Base-by-base conservation (phyloP, 495 filamentous ascomycete species). In the Penicillium diatomitis region DNA sequence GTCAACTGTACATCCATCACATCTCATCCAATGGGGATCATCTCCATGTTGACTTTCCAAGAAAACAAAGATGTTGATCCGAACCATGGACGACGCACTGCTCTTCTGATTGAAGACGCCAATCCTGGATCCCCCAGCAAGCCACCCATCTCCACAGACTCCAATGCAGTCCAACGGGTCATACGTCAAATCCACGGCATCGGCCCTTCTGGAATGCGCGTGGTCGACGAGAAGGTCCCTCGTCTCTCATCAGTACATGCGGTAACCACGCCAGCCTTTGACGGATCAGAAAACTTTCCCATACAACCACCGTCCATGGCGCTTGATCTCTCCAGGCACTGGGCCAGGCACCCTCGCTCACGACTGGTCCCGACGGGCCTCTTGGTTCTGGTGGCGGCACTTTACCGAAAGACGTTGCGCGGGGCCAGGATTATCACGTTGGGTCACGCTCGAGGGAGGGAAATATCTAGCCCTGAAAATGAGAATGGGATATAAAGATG, bases 401-500 rank as follows among this genome's bases (percentile, higher is more conserved):
- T 2, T 20, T 20, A 56, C 46, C 48, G 48, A 20, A 20, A 52
- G 52, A 33, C 44, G 57, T 57, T 42, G 50, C 53, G 47, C 50
- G 44, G 45, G 33, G 29, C 2, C 40, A 31, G 28, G 28, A 48
- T 53, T 35, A 36, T 41, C 54, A 32, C 52, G 42, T 55, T 33
- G 11, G 3, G 32, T 49, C 4, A 10, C 27, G 44, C 36, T 37
- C 4, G 27, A 46, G 1, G 20, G 37, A 20, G 10, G 40, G 9
- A 32, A 36, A 36, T 2, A 36, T 36, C 34, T 10, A 36, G 34
- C 6, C 34, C 31, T 12, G 34, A 29, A 33, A 46, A 30, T 8
- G 32, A 11, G 32, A 46, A 39, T 28, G 54, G 40, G 60, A 62
- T 57, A 44, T 63, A 63, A 54, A 58, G 49, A 32, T 20, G 10